Percentiles rank a stretch among this genome's conserved stretches.
Conservation (phyloP, 495 filamentous ascomycete species). For the Aspergillus taichungensis region DNA sequence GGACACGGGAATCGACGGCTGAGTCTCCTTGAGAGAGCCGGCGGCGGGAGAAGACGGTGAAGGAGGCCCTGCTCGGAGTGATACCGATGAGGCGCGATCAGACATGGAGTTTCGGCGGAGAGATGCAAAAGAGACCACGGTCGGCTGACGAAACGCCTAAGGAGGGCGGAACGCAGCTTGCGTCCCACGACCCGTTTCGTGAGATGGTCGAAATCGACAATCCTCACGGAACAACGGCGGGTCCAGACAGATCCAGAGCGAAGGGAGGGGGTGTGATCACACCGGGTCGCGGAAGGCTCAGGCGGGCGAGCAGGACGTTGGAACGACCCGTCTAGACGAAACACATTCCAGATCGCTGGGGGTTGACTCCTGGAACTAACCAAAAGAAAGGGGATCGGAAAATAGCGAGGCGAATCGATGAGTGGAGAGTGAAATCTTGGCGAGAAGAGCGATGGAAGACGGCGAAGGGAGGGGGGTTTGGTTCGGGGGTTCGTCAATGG, state of each 20-base stretch:
- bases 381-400: too few species aligned
- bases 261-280: constrained; percentile 6
- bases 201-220: constrained; percentile 18
- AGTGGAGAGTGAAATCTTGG: too few species aligned
- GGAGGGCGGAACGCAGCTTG: constrained; percentile 9
- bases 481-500: too few species aligned
- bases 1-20: constrained; percentile 19
- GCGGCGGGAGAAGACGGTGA: constrained; percentile 38
- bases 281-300: constrained; percentile 32
- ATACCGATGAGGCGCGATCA: constrained; percentile 29
- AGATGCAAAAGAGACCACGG: constrained; percentile 1
- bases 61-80: constrained; percentile 32
- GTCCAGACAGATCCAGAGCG: constrained; percentile 6
- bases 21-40: constrained; percentile 31
- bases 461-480: too few species aligned
- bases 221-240: constrained; percentile 5
- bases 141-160: background rate
- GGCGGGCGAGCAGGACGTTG: constrained; percentile 32
- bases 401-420: too few species aligned
- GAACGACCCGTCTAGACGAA: constrained; percentile 27
- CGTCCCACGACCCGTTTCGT: constrained; percentile 5
- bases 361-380: too few species aligned
- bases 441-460: too few species aligned
- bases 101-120: constrained; percentile 29
- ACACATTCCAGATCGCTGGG: constrained; percentile 30